Conservation (phyloP, 441 rosid species). For the Adansonia gregorii region DNA sequence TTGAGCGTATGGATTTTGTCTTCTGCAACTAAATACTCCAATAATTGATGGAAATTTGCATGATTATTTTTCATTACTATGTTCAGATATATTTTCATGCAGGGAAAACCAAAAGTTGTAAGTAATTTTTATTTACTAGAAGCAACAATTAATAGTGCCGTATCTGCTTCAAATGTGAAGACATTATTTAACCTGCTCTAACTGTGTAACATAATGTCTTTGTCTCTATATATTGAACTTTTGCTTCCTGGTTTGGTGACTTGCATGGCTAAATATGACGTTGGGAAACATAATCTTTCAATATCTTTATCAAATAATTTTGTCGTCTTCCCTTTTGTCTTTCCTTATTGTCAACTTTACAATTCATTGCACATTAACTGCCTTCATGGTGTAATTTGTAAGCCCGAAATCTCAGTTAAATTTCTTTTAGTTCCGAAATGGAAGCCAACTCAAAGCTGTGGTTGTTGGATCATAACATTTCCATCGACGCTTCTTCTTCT, state of each 20-base stretch:
- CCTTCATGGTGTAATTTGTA: neutral
- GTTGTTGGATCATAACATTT: too few relatives aligned
- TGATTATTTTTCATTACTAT: neutral
- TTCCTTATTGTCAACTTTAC: neutral
- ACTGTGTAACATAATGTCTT: neutral
- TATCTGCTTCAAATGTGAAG: neutral
- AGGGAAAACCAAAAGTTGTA: too few relatives aligned
- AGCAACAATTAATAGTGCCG: neutral
- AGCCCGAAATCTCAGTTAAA: neutral
- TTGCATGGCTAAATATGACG: neutral
- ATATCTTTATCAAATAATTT: neutral
- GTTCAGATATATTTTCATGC: too few relatives aligned
- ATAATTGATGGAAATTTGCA: neutral
- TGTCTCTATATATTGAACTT: neutral
- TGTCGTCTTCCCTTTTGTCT: neutral
- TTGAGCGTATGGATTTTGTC: neutral
- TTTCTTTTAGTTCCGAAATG: neutral
- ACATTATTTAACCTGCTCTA: neutral
- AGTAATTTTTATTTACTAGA: too few relatives aligned
- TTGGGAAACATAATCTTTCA: neutral
- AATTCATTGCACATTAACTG: neutral
- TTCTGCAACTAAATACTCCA: neutral
- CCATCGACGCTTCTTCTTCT: too few relatives aligned
- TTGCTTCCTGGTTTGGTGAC: neutral
- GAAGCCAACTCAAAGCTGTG: too few relatives aligned